These are phyloP conservation scores for Pseudogymnoascus sp. DNA, from an alignment of 2,329 filamentous ascomycete genomes.

Conservation along the genomic window DNA sequence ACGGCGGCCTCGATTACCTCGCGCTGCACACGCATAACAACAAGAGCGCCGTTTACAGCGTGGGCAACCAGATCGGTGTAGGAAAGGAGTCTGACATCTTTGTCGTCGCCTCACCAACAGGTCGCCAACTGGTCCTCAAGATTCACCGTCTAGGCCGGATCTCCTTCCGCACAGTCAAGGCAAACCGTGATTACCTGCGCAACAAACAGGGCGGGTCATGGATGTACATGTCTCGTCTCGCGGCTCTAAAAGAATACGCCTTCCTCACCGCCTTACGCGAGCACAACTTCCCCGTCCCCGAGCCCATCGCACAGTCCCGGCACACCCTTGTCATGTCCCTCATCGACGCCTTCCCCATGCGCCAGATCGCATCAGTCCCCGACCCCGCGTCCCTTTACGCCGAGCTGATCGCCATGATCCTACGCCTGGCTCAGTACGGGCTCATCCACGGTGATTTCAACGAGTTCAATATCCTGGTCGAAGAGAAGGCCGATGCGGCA, in stretches of 20 bases:
- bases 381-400: conserved; percentile 80
- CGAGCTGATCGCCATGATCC: conserved; percentile 80
- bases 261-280: conserved; percentile 83
- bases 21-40: conserved; percentile 83
- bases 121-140: conserved; percentile 77
- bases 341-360: conserved; percentile 83
- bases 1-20: conserved; percentile 96
- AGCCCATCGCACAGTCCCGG: conserved; percentile 78
- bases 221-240: conserved; percentile 95
- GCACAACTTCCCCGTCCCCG: conserved; percentile 82
- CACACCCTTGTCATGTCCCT: conserved; percentile 96
- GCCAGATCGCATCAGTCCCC: conserved; percentile 77
- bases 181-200: conserved; percentile 89
- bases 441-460: conserved; percentile 98
- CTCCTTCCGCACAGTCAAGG: conserved; percentile 92
- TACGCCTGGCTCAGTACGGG: conserved; percentile 74
- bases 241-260: conserved; percentile 86
- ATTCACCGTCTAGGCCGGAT: conserved; percentile 93
- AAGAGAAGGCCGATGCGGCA: conserved; percentile 50
- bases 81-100: conserved; percentile 98
- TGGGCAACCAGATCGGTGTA: conserved; percentile 89
- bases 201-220: conserved; percentile 74
- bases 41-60: conserved; percentile 73
- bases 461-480: conserved; percentile 96
- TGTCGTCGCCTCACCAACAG: conserved; percentile 74